Conservation (phyloP, 495 filamentous ascomycete species). For the Aspergillus saccharolyticus region DNA sequence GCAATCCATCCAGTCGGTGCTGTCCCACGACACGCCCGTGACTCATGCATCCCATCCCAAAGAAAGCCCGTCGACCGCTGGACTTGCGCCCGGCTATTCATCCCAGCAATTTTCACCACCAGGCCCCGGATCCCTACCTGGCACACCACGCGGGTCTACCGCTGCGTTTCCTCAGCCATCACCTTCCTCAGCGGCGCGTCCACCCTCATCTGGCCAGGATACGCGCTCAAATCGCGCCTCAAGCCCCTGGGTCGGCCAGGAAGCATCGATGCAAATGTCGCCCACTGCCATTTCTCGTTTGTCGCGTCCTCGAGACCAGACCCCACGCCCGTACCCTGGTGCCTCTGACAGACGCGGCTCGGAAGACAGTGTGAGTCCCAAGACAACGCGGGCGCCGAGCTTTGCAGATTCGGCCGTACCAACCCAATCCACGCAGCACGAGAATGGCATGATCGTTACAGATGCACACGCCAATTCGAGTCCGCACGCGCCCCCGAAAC, state of each 20-base stretch:
- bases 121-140: constrained; percentile 40
- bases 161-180: constrained; percentile 32
- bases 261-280: constrained; percentile 27
- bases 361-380: constrained; percentile 42
- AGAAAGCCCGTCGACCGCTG: constrained; percentile 37
- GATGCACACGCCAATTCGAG: constrained; percentile 16
- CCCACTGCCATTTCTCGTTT: constrained; percentile 26
- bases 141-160: constrained; percentile 46
- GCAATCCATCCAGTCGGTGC: constrained; percentile 45
- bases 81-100: constrained; percentile 31
- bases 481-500: constrained; percentile 26
- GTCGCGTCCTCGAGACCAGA: constrained; percentile 27
- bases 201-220: constrained; percentile 27
- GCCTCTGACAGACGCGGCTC: constrained; percentile 35
- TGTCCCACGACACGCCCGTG: constrained; percentile 35
- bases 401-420: constrained; percentile 9
- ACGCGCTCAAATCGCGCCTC: constrained; percentile 31
- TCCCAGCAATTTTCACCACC: constrained; percentile 38
- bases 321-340: constrained; percentile 20
- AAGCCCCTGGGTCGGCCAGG: constrained; percentile 31
- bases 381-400: constrained; percentile 27
- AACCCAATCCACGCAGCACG: constrained; percentile 16
- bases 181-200: constrained; percentile 30
- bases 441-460: constrained; percentile 13
- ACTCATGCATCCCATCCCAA: constrained; percentile 31